Conservation (phyloP, 2,329 filamentous ascomycete genomes). For the Penicillium corylophilum region DNA sequence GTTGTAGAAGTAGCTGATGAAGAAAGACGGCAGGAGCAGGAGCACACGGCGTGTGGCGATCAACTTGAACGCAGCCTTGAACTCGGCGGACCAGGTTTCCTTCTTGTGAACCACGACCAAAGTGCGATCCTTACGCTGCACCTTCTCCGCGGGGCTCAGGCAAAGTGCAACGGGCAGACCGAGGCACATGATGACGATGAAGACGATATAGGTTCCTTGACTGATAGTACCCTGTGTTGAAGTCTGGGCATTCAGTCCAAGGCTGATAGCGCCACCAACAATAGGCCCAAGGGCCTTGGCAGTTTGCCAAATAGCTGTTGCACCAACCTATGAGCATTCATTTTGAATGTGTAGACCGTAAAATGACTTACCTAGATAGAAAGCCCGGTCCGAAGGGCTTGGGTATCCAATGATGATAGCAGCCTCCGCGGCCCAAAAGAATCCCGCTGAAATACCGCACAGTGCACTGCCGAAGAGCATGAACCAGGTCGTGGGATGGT, state of each 20-base stretch:
- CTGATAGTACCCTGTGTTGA: constrained; percentile 18
- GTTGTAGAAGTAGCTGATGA: constrained; percentile 34
- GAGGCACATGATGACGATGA: constrained; percentile 27
- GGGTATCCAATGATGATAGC: constrained; percentile 49
- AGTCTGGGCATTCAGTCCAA: constrained; percentile 22
- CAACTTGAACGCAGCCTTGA: constrained; percentile 21
- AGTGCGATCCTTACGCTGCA: constrained; percentile 24
- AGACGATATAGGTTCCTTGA: constrained; percentile 22
- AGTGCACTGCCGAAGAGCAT: constrained; percentile 48
- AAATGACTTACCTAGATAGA: constrained; percentile 18
- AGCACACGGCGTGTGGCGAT: constrained; percentile 22
- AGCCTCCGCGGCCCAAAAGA: constrained; percentile 52
- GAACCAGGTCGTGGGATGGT: constrained; percentile 53
- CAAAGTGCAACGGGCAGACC: constrained; percentile 21
- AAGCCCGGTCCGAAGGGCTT: constrained; percentile 23
- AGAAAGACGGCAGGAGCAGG: constrained; percentile 26
- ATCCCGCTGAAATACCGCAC: constrained; percentile 48
- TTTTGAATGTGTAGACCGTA: too few species aligned
- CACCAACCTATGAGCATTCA: not conserved
- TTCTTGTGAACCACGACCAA: constrained; percentile 24
- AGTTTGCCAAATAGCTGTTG: constrained; percentile 24
- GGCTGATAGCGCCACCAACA: constrained; percentile 23
- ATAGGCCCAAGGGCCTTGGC: constrained; percentile 25
- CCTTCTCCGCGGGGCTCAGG: constrained; percentile 25
- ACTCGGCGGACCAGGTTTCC: constrained; percentile 20